A percentile compares a stretch with the other conserved stretches of the same genome.
Evolutionary conservation across 2,329 filamentous ascomycete genomes (phyloP).

Genomic region (Tolypocladium album): DNA sequence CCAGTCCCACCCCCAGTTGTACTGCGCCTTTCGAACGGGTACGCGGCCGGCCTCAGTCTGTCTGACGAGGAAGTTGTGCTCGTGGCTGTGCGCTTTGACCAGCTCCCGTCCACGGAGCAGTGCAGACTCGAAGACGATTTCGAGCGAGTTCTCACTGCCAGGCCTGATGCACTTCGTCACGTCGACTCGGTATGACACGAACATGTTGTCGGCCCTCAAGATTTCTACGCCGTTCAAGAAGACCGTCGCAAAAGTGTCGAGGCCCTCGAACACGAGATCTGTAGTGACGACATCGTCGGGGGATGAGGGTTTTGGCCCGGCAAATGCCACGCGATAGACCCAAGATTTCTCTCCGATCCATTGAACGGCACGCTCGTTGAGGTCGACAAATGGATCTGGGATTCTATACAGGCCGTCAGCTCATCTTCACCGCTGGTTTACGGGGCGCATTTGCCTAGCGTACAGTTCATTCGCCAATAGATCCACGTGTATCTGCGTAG

Average conservation of each 20-base stretch:
- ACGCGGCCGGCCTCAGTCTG: constrained; percentile 29
- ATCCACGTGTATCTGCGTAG: constrained; percentile 26
- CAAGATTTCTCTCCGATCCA: constrained; percentile 55
- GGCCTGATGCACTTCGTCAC: constrained; percentile 30
- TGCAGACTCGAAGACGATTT: constrained; percentile 48
- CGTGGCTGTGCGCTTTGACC: constrained; percentile 34
- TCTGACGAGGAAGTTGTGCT: constrained; percentile 43
- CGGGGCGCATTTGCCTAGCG: neutral
- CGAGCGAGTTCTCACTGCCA: constrained; percentile 30
- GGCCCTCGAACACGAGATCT: constrained; percentile 49
- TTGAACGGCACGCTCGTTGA: constrained; percentile 48
- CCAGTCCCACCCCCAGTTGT: constrained; percentile 66
- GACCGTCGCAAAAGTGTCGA: constrained; percentile 53
- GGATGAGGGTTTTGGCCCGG: constrained; percentile 5
- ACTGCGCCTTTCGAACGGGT: constrained; percentile 50
- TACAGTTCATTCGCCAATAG: constrained; percentile 14
- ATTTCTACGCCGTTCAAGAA: constrained; percentile 42
- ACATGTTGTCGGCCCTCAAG: constrained; percentile 52
- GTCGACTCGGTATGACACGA: constrained; percentile 44
- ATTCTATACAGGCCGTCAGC: constrained; percentile 20
- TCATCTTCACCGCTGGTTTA: neutral
- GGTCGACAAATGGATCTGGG: constrained; percentile 46
- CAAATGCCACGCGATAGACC: constrained; percentile 36
- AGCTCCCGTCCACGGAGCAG: constrained; percentile 39
- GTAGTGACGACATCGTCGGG: neutral